Base-by-base conservation (phyloP, 2,329 filamentous ascomycete genomes). In the Fusarium sp. region DNA sequence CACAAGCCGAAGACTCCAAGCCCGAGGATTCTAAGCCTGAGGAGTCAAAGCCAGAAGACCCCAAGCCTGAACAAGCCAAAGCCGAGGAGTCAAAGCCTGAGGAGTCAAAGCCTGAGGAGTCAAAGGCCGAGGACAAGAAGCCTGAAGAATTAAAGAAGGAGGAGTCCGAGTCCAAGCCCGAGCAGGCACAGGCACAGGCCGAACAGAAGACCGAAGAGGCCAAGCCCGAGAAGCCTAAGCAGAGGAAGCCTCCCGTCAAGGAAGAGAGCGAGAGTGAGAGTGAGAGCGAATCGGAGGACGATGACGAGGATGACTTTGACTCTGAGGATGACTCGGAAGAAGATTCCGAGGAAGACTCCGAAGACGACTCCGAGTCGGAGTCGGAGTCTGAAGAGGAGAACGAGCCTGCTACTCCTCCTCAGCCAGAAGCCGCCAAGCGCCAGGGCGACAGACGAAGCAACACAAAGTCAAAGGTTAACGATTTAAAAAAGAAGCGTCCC, bases 331-430 rank as follows among this genome's bases (percentile, higher is more conserved):
- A 70, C 5, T 59, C 58, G 1, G 66, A 71, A 9, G 63, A 68
- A 7, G 67, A 67, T 1, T 58, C 60, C 0, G 65, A 72, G 15
- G 56, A 66, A 10, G 68, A 68, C 2, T 68, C 68, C 2, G 71
- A 71, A 28, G 61, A 68, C 14, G 60, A 68, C 35, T 37, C 35
- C 5, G 68, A 74, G 30, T 65, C 64, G 0, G 68, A 74, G 30
- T 65, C 64, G 0, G 72, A 74, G 10, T 68, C 71, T 2, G 72
- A 73, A 19, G 71, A 71, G 6, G 65, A 71, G n/a, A 52, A 64
- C 10, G 73, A 75, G 22, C 73, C 73, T 3, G 67, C 63, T 8
- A 75, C 73, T 9, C 73, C 73, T 2, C 67, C 67, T 14, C 65
- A 67, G 17, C 48, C 65, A 1, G 67, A 71, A 28, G 52, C 56